phyloP scores from a whole-genome alignment of 768 basidiomycete genomes.

The Podaxis rugospora region DNA sequence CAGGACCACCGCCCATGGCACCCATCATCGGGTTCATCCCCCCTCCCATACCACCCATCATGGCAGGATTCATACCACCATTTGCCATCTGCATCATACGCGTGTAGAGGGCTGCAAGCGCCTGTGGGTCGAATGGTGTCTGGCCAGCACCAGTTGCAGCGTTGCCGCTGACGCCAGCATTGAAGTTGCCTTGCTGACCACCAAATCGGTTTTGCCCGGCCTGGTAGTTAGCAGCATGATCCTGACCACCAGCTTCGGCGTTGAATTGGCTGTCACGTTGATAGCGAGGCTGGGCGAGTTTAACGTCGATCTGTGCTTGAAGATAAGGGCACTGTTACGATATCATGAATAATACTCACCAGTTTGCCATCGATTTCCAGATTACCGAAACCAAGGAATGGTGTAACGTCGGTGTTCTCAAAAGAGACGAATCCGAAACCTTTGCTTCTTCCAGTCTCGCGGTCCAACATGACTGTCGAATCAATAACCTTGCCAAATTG shows the following conservation, averaged over 20 bases:
- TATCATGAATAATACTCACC: constrained; percentile 44
- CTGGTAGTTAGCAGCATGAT: constrained; percentile 13
- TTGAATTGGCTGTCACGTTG: constrained; percentile 59
- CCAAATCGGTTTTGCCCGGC: constrained; percentile 14
- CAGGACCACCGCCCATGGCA: constrained; percentile 35
- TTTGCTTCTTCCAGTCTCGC: constrained; percentile 91
- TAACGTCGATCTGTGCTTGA: constrained; percentile 85
- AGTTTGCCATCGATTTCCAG: constrained; percentile 93
- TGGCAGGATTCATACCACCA: constrained; percentile 49
- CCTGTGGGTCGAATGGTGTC: constrained; percentile 86
- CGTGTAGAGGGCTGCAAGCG: constrained; percentile 89
- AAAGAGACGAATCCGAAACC: constrained; percentile 99
- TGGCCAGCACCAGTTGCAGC: constrained; percentile 34
- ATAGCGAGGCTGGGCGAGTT: constrained; percentile 89
- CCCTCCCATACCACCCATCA: constrained; percentile 53
- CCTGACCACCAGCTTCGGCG: constrained; percentile 37
- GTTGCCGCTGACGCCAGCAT: constrained; percentile 21
- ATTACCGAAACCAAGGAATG: constrained; percentile 83
- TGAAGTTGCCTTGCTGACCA: constrained; percentile 37
- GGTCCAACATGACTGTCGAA: constrained; percentile 98
- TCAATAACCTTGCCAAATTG: constrained; percentile 96
- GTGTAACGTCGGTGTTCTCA: constrained; percentile 85
- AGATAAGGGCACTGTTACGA: neutral
- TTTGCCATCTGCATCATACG: constrained; percentile 90
- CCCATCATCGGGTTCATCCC: constrained; percentile 34